Percentiles rank a stretch among this genome's conserved stretches.
Conservation (phyloP, 2,329 filamentous ascomycete species). For the Blastomyces percursus region DNA sequence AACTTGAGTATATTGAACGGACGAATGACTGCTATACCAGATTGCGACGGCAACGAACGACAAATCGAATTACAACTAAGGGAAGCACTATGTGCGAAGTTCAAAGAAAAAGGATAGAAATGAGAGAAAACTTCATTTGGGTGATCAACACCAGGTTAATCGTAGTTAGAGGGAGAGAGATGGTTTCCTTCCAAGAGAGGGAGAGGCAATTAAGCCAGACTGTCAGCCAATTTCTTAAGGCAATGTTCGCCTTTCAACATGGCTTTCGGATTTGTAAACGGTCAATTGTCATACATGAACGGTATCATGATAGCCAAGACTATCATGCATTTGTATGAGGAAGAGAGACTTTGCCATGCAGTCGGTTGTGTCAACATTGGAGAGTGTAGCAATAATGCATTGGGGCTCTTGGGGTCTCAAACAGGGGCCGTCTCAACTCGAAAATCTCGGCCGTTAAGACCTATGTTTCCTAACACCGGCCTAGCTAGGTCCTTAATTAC, state of each 20-base stretch:
- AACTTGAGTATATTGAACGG: background rate
- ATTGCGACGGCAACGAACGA: background rate
- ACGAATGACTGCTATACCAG: background rate
- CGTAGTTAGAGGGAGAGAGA: background rate
- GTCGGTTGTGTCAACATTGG: background rate
- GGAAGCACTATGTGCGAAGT: background rate
- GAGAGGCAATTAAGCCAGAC: background rate
- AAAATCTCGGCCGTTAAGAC: background rate
- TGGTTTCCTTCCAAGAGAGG: background rate
- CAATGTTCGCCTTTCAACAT: background rate
- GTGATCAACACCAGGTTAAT: background rate
- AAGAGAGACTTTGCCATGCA: background rate
- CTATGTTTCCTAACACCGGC: background rate
- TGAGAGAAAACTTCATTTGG: background rate
- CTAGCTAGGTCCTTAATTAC: too few relatives aligned
- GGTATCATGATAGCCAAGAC: background rate
- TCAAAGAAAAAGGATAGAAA: background rate
- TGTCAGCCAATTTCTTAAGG: background rate
- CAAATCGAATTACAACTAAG: background rate
- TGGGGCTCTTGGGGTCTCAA: background rate
- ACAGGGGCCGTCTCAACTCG: slow-evolving; percentile 7
- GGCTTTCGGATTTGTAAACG: background rate
- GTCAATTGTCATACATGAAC: slow-evolving; percentile 1
- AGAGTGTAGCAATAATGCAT: background rate
- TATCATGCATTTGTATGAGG: background rate